Percentiles rank a stretch among this genome's conserved stretches.
Evolutionary conservation across 495 filamentous ascomycete species (phyloP).

Genomic region (Podospora comata): DNA sequence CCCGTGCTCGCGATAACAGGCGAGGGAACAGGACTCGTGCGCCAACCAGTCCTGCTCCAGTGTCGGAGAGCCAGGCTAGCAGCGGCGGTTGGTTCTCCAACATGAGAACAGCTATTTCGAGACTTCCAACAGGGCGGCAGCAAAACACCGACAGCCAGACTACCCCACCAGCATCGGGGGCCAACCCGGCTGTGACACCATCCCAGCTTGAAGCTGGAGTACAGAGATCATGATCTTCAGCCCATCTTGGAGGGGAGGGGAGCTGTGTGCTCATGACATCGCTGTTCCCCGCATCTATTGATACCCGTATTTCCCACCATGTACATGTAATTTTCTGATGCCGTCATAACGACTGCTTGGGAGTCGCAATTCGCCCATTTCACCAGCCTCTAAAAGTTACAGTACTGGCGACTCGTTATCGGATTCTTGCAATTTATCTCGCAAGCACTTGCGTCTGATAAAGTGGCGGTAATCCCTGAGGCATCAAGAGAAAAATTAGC

Average conservation of each 20-base stretch:
- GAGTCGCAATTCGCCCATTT: neutral
- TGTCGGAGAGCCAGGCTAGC: neutral
- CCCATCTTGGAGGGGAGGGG: neutral
- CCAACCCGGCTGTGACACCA: constrained; percentile 27
- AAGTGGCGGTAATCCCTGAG: neutral
- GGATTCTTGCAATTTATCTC: neutral
- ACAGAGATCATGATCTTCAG: neutral
- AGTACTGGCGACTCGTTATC: neutral
- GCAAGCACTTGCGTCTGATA: neutral
- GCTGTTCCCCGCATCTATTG: constrained; percentile 7
- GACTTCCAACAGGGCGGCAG: constrained; percentile 11
- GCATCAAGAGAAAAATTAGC: neutral
- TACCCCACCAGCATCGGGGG: constrained; percentile 14
- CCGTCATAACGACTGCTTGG: neutral
- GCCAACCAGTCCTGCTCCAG: constrained; percentile 8
- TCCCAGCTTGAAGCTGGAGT: constrained; percentile 39
- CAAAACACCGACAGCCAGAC: constrained; percentile 5
- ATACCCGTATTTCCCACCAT: constrained; percentile 21
- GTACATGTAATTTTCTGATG: constrained; percentile 19
- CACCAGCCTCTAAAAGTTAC: neutral
- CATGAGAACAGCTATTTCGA: constrained; percentile 20
- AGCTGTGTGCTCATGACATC: neutral
- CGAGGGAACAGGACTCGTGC: neutral
- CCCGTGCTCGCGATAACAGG: neutral
- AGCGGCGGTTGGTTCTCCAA: constrained; percentile 17